A percentile compares a stretch with the other conserved stretches of the same genome.
Evolutionary conservation across 495 filamentous ascomycete genomes (phyloP).

Genomic region (Copromyces sp.): DNA sequence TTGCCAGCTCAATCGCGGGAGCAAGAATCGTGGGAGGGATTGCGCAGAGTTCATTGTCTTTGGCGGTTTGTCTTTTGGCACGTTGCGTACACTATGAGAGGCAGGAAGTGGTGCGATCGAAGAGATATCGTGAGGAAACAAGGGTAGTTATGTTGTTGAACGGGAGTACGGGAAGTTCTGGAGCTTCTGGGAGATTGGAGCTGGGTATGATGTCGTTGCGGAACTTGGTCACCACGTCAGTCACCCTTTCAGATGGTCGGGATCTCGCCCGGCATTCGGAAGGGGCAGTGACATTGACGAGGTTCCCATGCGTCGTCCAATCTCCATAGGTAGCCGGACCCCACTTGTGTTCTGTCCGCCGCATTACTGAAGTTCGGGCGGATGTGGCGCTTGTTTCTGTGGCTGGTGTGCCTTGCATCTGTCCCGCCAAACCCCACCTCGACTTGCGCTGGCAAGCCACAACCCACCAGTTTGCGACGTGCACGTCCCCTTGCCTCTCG

Average conservation of each 20-base stretch:
- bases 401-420: not conserved
- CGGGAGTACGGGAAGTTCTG: not conserved
- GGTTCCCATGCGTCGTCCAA: not conserved
- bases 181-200: conserved; percentile 16
- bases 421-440: not conserved
- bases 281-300: not conserved
- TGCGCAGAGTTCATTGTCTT: conserved; percentile 20
- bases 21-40: conserved; percentile 40
- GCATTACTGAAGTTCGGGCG: not conserved
- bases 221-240: conserved; percentile 51
- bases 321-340: not conserved
- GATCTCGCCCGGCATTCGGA: not conserved
- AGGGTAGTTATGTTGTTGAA: not conserved
- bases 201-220: conserved; percentile 84
- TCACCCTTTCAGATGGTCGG: not conserved
- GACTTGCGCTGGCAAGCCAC: not conserved
- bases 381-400: not conserved
- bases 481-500: not conserved
- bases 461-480: not conserved
- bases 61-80: not conserved
- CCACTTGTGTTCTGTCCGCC: not conserved
- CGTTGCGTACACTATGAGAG: not conserved
- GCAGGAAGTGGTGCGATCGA: not conserved
- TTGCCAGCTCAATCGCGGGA: conserved; percentile 45
- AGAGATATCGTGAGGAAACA: not conserved